Percentiles rank a stretch among this genome's conserved stretches.
These are phyloP conservation scores for Xerocomus minutiporus DNA, from an alignment of 1,284 basidiomycete genomes.

Conservation along the genomic window DNA sequence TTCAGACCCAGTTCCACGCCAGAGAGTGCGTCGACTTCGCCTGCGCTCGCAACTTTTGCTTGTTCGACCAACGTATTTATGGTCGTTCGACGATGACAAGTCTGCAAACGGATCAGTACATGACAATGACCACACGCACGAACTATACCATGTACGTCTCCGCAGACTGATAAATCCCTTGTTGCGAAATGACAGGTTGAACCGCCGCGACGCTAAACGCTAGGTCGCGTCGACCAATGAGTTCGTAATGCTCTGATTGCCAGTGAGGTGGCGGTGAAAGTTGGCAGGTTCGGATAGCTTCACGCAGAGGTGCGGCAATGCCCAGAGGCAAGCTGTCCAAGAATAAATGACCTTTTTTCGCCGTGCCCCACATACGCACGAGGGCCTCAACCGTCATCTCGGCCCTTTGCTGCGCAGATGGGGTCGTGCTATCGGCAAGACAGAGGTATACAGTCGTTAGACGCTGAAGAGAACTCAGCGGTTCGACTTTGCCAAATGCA, in stretches of 20 bases:
- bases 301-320: conserved; percentile 74
- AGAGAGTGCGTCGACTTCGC: conserved; percentile 53
- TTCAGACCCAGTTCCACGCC: conserved; percentile 69
- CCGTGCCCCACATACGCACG: conserved; percentile 46
- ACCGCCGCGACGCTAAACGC: conserved; percentile 39
- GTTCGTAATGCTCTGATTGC: conserved; percentile 65
- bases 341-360: conserved; percentile 38
- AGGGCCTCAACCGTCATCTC: conserved; percentile 61
- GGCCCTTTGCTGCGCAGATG: conserved; percentile 56
- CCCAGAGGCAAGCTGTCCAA: conserved; percentile 63
- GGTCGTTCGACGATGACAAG: conserved; percentile 42
- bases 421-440: conserved; percentile 48
- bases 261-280: conserved; percentile 70
- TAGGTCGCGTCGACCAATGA: conserved; percentile 80
- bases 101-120: conserved; percentile 29
- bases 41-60: conserved; percentile 46
- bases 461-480: conserved; percentile 46
- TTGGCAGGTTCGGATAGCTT: conserved; percentile 80
- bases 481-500: conserved; percentile 57
- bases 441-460: conserved; percentile 53
- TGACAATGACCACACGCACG: conserved; percentile 2
- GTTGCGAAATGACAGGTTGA: conserved; percentile 30
- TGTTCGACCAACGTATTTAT: conserved; percentile 49
- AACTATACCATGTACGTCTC: conserved; percentile 45
- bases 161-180: conserved; percentile 30